Evolutionary conservation across 352 stramenopile genomes (phyloP).

Genomic region (Globisporangium spiculum): DNA sequence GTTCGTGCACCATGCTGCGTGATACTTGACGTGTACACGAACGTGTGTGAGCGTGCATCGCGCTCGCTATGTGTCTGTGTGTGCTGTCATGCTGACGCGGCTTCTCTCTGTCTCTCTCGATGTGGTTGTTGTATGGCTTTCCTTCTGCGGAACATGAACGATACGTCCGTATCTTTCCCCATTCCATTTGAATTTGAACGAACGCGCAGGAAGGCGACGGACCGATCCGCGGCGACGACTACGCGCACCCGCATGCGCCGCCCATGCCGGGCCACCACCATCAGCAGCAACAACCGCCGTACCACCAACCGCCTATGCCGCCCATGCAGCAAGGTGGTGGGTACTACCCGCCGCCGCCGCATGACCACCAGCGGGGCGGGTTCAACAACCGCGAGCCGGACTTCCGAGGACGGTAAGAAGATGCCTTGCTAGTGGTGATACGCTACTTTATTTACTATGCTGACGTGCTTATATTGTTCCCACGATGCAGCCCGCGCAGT

Average conservation of each 20-base stretch:
- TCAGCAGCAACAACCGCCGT: neutral
- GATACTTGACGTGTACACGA: neutral
- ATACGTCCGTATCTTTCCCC: neutral
- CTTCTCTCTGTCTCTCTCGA: neutral
- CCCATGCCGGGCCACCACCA: conserved; percentile 25
- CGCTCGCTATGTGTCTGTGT: neutral
- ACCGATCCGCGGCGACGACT: neutral
- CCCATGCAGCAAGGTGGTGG: conserved; percentile 6
- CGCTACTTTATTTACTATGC: neutral
- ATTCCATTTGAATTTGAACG: neutral
- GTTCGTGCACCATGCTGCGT: neutral
- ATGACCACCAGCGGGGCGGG: conserved; percentile 16
- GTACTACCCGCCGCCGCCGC: conserved; percentile 28
- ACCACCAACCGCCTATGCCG: conserved; percentile 24
- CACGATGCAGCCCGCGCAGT: conserved; percentile 17
- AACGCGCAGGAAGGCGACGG: conserved; percentile 10
- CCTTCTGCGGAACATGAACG: neutral
- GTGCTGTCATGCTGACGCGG: neutral
- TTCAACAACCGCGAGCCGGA: conserved; percentile 22
- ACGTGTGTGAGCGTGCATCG: neutral
- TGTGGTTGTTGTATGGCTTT: neutral
- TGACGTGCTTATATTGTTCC: neutral
- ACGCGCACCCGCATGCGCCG: conserved; percentile 16
- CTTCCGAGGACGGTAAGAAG: conserved; percentile 21
- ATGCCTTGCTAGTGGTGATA: neutral